Base-by-base conservation (phyloP, 2,329 filamentous ascomycete genomes). In the Diaporthe ampelina region DNA sequence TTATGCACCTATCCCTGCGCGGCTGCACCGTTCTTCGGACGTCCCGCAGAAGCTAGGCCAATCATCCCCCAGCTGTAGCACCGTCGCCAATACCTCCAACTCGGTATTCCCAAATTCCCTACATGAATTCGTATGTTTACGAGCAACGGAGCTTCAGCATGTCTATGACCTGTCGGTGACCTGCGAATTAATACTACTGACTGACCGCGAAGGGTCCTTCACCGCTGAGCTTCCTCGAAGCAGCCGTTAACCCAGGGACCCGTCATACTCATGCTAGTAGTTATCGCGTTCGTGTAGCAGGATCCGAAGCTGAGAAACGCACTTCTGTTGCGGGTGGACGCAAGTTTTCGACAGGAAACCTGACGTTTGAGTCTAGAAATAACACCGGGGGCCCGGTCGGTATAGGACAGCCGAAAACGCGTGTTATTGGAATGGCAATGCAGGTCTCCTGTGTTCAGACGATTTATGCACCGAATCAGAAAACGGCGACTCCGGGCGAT, bases 211-310 rank as follows among this genome's bases (percentile, higher is more conserved):
- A 48, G 1, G 9, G n/a, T 17, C 15, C 9, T 2, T 24, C 8
- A 21, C 1, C 45, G 24, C 10, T 19, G 26, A 11, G 8, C 35
- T 29, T 45, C 1, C 7, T 26, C 3, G 10, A 29, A 58, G 32
- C 11, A 7, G 2, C 15, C 17, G 0, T 15, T 7, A 43, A 19
- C 29, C 1, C 4, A 37, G 2, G 4, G 1, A 13, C 2, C n/a
- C 15, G 4, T 24, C 21, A 24, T 7, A 9, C 3, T 32, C 29
- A 32, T 32, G 6, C 29, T 32, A 32, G 29, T 32, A 5, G 29
- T 32, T 32, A 32, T 32, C 29, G 29, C 29, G 6, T 32, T 32
- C 29, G 29, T 32, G 29, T 32, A 32, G 29, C 29, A 32, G 29
- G 29, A 32, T 32, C 6, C 29, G 29, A 32, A 32, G 29, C 29